A percentile compares a stretch with the other conserved stretches of the same genome.
phyloP scores from a whole-genome alignment of 495 filamentous ascomycete genomes.

The Cercophora scortea region DNA sequence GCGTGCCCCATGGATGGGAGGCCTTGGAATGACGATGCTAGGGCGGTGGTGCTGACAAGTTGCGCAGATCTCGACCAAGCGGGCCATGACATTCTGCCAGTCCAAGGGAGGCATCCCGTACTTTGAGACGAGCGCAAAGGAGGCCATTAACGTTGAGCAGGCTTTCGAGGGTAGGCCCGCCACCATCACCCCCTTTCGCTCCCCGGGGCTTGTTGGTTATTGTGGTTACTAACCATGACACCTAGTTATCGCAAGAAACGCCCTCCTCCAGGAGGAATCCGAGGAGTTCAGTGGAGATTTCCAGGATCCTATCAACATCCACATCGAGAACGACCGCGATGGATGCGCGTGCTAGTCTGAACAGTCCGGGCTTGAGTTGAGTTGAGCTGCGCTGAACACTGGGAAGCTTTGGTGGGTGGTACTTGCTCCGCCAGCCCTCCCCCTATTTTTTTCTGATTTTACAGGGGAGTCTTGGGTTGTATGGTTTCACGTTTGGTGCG shows the following conservation, averaged over 20 bases:
- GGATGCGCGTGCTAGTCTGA: slow-evolving; percentile 86
- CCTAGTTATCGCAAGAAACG: slow-evolving; percentile 91
- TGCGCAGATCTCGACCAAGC: slow-evolving; percentile 75
- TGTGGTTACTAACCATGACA: slow-evolving; percentile 10
- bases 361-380: not conserved
- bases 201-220: no score
- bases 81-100: slow-evolving; percentile 94
- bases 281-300: slow-evolving; percentile 90
- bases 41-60: slow-evolving; percentile 1
- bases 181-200: no score
- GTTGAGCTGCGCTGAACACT: not conserved
- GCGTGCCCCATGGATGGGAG: no score
- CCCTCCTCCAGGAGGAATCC: slow-evolving; percentile 90
- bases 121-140: slow-evolving; percentile 98
- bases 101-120: slow-evolving; percentile 96
- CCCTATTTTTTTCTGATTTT: no score
- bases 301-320: slow-evolving; percentile 94
- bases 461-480: slow-evolving; percentile 8
- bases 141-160: slow-evolving; percentile 96
- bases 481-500: slow-evolving; percentile 24
- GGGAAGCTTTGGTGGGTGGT: not conserved
- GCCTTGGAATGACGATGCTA: no score
- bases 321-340: slow-evolving; percentile 82
- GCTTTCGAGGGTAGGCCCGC: slow-evolving; percentile 77
- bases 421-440: no score